Evolutionary conservation across 2,329 filamentous ascomycete genomes (phyloP).

Genomic region (Aspergillus sp.): DNA sequence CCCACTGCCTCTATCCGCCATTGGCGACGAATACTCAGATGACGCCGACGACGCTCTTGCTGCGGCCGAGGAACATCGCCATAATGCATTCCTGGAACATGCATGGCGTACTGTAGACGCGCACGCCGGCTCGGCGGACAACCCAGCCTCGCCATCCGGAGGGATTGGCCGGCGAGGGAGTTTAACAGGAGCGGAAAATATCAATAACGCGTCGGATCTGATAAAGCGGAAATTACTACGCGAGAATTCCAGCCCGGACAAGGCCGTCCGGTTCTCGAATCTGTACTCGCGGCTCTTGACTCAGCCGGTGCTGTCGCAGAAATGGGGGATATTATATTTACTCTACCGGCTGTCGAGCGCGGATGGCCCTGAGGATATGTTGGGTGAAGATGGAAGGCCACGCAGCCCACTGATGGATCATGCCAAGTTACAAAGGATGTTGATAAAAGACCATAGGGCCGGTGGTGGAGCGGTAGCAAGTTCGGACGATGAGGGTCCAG

Average conservation of each 20-base stretch:
- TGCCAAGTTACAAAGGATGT: slow-evolving; percentile 37
- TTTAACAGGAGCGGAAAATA: slow-evolving; percentile 45
- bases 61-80: slow-evolving; percentile 38
- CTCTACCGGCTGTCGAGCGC: slow-evolving; percentile 79
- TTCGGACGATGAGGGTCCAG: slow-evolving; percentile 38
- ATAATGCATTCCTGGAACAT: slow-evolving; percentile 34
- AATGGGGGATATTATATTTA: slow-evolving; percentile 95
- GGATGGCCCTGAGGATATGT: slow-evolving; percentile 23
- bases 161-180: slow-evolving; percentile 29
- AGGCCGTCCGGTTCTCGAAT: slow-evolving; percentile 83
- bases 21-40: slow-evolving; percentile 31
- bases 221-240: slow-evolving; percentile 86
- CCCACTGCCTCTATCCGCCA: slow-evolving; percentile 30
- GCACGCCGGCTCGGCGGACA: slow-evolving; percentile 23
- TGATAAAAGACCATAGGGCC: slow-evolving; percentile 28
- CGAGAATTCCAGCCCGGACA: slow-evolving; percentile 68
- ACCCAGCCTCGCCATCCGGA: slow-evolving; percentile 26
- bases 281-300: slow-evolving; percentile 85
- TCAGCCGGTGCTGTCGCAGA: slow-evolving; percentile 89
- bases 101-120: slow-evolving; percentile 41
- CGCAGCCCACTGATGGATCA: slow-evolving; percentile 43
- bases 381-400: slow-evolving; percentile 27
- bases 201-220: slow-evolving; percentile 88
- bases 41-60: slow-evolving; percentile 35
- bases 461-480: slow-evolving; percentile 24